Base-by-base conservation (phyloP, 768 basidiomycete species). In the Rhodosporidiobolus sp. region DNA sequence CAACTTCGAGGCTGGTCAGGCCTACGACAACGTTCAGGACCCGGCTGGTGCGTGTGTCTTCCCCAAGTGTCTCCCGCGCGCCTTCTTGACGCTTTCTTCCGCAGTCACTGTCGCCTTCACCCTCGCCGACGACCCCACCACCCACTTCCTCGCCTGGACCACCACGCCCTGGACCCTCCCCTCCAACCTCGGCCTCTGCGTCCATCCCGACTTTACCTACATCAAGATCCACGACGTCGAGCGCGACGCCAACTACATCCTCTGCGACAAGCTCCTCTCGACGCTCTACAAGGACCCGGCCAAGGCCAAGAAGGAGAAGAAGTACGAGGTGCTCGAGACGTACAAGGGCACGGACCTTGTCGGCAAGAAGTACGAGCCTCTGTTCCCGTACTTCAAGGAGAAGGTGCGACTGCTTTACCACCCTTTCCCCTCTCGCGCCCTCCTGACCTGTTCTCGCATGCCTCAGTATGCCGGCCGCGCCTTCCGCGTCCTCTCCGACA, bases 151-250 rank as follows among this genome's bases (percentile, higher is more conserved):
- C 38, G 95, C 95, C 7, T 99, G 96, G 96, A 99, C 96, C 26
- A 99, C 96, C 26, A 99, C 96, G 0, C 96, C 96, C 0, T 99
- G 94, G 94, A 98, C 96, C 0, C 84, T 98, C 9, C 96, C 95
- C 2, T 94, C 93, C 56, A 99, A 99, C 82, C 85, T 99, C 43
- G 92, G 87, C 0, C 86, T 99, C 61, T 98, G 96, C 77, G 95
- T 97, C 12, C 91, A 99, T 82, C 96, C 96, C 28, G 91, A 94
- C 75, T 93, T 89, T 80, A 92, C 87, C 43, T 99, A 99, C 81
- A 84, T 98, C 86, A 98, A 98, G 82, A 94, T 99, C 76, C 88
- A 92, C 82, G 96, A 99, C 79, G 85, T 89, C 73, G 89, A 92
- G 70, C 87, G 87, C 63, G 86, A 91, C 79, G 85, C 88, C 69